phyloP scores from a whole-genome alignment of 2,329 filamentous ascomycete genomes.

The Zymoseptoria tritici region DNA sequence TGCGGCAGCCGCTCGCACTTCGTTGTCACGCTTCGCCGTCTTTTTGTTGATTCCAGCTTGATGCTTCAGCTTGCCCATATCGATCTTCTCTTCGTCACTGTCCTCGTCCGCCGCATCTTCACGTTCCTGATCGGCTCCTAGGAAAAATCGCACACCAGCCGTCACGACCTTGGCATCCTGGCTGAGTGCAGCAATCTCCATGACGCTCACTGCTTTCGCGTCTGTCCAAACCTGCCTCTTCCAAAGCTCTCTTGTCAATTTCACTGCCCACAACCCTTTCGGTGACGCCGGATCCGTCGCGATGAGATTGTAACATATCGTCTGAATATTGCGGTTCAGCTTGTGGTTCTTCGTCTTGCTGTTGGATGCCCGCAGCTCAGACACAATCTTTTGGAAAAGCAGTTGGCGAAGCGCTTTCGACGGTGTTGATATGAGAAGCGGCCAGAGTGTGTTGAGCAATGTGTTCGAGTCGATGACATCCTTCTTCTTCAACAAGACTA shows the following conservation, averaged over 20 bases:
- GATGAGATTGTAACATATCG: constrained; percentile 83
- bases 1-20: constrained; percentile 71
- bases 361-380: constrained; percentile 82
- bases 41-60: constrained; percentile 94
- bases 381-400: constrained; percentile 84
- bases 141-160: constrained; percentile 85
- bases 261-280: constrained; percentile 91
- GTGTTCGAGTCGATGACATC: constrained; percentile 80
- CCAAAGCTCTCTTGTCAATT: constrained; percentile 92
- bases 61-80: constrained; percentile 76
- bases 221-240: constrained; percentile 95
- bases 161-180: constrained; percentile 90
- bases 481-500: constrained; percentile 83
- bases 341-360: constrained; percentile 82
- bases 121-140: constrained; percentile 90
- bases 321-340: constrained; percentile 88
- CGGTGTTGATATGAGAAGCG: constrained; percentile 81
- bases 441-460: constrained; percentile 86
- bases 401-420: constrained; percentile 82
- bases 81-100: constrained; percentile 68
- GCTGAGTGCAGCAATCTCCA: constrained; percentile 85
- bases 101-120: constrained; percentile 83
- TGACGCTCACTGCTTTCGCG: constrained; percentile 89
- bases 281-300: constrained; percentile 76
- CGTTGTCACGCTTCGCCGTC: constrained; percentile 75